Evolutionary conservation across 1,139 yeast species (phyloP).

Genomic region (Hyphopichia wangnamkhiaoensis): DNA sequence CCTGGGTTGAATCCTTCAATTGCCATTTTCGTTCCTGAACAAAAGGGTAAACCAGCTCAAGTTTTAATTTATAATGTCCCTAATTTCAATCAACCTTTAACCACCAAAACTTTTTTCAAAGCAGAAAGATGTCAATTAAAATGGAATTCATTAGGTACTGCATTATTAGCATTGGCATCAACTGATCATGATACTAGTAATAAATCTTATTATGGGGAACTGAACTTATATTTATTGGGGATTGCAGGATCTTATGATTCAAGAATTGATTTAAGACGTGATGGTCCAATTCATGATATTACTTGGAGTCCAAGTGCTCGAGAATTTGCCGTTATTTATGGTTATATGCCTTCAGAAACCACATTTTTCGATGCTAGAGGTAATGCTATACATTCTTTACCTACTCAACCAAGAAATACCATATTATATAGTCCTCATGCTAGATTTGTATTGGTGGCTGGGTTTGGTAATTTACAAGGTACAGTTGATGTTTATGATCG

Average conservation of each 20-base stretch:
- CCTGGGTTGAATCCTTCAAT: slow-evolving; percentile 93
- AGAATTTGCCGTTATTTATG: slow-evolving; percentile 96
- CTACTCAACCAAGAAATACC: slow-evolving; percentile 88
- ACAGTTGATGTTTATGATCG: slow-evolving; percentile 94
- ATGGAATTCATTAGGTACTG: slow-evolving; percentile 96
- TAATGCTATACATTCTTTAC: slow-evolving; percentile 77
- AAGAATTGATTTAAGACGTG: slow-evolving; percentile 81
- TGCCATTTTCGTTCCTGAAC: slow-evolving; percentile 88
- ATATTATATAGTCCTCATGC: slow-evolving; percentile 94
- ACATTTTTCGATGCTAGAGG: slow-evolving; percentile 96
- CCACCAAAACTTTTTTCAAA: slow-evolving; percentile 88
- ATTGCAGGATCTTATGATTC: slow-evolving; percentile 92
- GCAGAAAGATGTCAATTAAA: slow-evolving; percentile 90
- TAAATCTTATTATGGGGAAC: slow-evolving; percentile 95
- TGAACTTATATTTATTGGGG: slow-evolving; percentile 85
- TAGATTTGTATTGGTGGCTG: slow-evolving; percentile 87
- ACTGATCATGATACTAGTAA: slow-evolving; percentile 96
- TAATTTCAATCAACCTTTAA: slow-evolving; percentile 74
- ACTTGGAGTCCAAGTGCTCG: slow-evolving; percentile 97
- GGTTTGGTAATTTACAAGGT: slow-evolving; percentile 98
- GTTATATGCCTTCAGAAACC: slow-evolving; percentile 96
- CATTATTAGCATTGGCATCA: slow-evolving; percentile 87
- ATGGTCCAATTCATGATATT: slow-evolving; percentile 96
- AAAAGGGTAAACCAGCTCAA: slow-evolving; percentile 81
- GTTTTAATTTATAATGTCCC: slow-evolving; percentile 82